These are phyloP conservation scores for Sporothrix brunneoviolacea DNA, from an alignment of 2,329 filamentous ascomycete genomes.

Conservation along the genomic window DNA sequence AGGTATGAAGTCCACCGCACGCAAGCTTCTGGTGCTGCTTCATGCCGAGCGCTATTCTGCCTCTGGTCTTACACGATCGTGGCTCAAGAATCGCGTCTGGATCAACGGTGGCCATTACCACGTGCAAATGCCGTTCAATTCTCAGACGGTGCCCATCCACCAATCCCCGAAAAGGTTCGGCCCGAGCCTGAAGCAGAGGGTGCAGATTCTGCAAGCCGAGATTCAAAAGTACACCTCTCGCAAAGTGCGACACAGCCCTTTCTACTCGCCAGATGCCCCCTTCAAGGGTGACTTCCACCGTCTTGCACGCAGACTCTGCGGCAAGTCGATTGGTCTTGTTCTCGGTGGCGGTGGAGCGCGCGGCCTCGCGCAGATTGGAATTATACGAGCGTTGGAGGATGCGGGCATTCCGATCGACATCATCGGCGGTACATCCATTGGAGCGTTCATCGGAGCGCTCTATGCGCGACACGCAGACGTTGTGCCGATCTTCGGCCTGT, in stretches of 20 bases:
- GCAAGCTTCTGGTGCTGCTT: conserved; percentile 84
- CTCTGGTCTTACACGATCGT: conserved; percentile 77
- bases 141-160: conserved; percentile 68
- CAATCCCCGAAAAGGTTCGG: conserved; percentile 72
- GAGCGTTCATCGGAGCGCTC: conserved; percentile 86
- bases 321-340: conserved; percentile 89
- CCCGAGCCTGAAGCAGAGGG: conserved; percentile 79
- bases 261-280: conserved; percentile 85
- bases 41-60: conserved; percentile 84
- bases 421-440: conserved; percentile 92
- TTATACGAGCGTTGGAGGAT: conserved; percentile 92
- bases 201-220: conserved; percentile 91
- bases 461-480: conserved; percentile 96
- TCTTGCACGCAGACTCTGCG: conserved; percentile 80
- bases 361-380: conserved; percentile 86
- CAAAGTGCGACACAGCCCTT: conserved; percentile 77
- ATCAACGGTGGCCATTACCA: conserved; percentile 98
- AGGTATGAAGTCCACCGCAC: conserved; percentile 92
- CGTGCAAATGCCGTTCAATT: conserved; percentile 86
- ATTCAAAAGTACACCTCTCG: conserved; percentile 97
- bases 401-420: conserved; percentile 94
- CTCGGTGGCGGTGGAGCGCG: conserved; percentile 89
- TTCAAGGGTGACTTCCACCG: conserved; percentile 97
- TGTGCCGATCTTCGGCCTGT: conserved; percentile 91
- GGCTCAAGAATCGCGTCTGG: conserved; percentile 91